Percentiles rank a stretch among this genome's conserved stretches.
phyloP scores from a whole-genome alignment of 2,329 filamentous ascomycete genomes.

The Cercospora citrullina region DNA sequence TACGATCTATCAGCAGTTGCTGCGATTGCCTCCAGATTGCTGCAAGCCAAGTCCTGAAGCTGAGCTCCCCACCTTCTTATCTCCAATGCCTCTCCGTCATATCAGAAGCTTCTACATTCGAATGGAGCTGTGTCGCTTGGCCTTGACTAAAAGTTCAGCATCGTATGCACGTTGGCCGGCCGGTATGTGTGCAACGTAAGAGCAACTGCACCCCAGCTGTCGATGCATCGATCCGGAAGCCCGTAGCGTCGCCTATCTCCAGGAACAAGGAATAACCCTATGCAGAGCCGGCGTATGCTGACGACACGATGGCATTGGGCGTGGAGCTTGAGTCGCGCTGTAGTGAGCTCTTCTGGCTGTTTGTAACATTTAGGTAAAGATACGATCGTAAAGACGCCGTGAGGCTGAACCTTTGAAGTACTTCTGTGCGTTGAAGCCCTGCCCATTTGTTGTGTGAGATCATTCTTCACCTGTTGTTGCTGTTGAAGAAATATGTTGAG shows the following conservation, averaged over 20 bases:
- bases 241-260: conserved; percentile 26
- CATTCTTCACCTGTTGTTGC: neutral
- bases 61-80: conserved; percentile 26
- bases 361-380: conserved; percentile 23
- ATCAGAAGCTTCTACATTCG: neutral
- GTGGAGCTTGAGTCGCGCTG: conserved; percentile 20
- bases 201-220: conserved; percentile 14
- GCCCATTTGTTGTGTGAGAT: neutral
- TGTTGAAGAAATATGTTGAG: conserved; percentile 27
- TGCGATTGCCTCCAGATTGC: neutral
- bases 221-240: conserved; percentile 1
- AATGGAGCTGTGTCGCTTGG: conserved; percentile 17
- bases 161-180: conserved; percentile 14
- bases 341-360: conserved; percentile 12
- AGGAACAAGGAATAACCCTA: conserved; percentile 24
- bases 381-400: conserved; percentile 11
- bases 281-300: conserved; percentile 13
- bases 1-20: conserved; percentile 16
- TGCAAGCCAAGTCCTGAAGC: neutral
- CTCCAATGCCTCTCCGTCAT: conserved; percentile 18
- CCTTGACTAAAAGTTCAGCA: conserved; percentile 20
- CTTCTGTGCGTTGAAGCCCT: neutral
- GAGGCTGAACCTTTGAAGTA: neutral
- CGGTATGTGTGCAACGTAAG: conserved; percentile 21
- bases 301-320: conserved; percentile 19